These are phyloP conservation scores for Diaporthe velutina DNA, from an alignment of 2,329 filamentous ascomycete genomes.

Conservation along the genomic window DNA sequence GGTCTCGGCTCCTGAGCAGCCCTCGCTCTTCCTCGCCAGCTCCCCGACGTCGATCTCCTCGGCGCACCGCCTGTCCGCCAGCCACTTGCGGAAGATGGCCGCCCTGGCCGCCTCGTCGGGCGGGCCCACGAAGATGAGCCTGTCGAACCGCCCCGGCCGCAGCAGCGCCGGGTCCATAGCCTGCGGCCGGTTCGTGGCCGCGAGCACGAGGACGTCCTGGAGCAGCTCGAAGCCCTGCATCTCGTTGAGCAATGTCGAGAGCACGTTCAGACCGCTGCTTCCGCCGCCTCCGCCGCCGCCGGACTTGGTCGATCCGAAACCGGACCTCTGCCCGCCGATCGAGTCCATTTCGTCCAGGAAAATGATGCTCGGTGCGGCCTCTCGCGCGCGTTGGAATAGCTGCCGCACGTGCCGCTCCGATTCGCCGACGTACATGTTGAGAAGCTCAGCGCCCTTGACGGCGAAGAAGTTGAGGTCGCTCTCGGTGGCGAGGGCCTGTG, in stretches of 20 bases:
- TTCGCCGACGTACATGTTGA: conserved; percentile 98
- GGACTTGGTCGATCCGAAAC: conserved; percentile 61
- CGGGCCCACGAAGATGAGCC: conserved; percentile 86
- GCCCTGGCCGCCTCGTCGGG: conserved; percentile 79
- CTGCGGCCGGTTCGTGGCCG: conserved; percentile 92
- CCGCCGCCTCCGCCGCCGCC: conserved; percentile 46
- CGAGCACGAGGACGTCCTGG: conserved; percentile 86
- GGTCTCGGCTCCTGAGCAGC: conserved; percentile 89
- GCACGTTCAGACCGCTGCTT: conserved; percentile 78
- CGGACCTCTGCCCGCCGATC: conserved; percentile 71
- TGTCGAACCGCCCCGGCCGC: conserved; percentile 87
- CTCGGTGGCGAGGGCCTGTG: conserved; percentile 91
- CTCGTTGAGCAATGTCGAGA: conserved; percentile 91
- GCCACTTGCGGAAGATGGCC: conserved; percentile 81
- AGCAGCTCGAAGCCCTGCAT: conserved; percentile 95
- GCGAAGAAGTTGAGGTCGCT: conserved; percentile 94
- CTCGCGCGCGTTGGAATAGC: conserved; percentile 86
- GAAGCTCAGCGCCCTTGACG: conserved; percentile 91
- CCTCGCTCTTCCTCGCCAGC: conserved; percentile 76
- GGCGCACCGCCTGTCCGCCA: conserved; percentile 69
- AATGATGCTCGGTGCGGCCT: conserved; percentile 91
- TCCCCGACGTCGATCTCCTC: conserved; percentile 74
- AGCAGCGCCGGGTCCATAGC: conserved; percentile 87
- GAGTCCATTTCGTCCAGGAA: conserved; percentile 98
- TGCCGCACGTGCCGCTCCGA: conserved; percentile 88